Evolutionary conservation across 2,329 filamentous ascomycete genomes (phyloP), one percentile per base, ranked within the genome.

Genomic region (Pseudocercospora crystallina): DNA sequence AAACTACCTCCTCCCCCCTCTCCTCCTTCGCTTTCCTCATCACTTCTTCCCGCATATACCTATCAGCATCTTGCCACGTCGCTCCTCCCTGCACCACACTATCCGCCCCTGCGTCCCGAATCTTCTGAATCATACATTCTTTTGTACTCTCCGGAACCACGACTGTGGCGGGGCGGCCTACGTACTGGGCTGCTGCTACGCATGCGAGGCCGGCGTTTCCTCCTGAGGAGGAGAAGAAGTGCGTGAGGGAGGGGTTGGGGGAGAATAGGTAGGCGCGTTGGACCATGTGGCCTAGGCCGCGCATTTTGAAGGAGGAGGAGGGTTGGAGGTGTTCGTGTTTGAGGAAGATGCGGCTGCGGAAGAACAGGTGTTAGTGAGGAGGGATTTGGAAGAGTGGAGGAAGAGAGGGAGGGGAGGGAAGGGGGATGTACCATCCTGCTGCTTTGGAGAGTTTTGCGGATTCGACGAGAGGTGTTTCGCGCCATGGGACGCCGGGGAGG

Each of bases 251-350:
- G 7, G 38, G 34, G 13, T 42, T n/a, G 2, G 12, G 17, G 43
- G 58, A 35, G 47, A 9, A 75, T 71, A 44, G 68, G 65, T 58
- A 26, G 26, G 43, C 15, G 26, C 76, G 74, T 45, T 84, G 76
- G 67, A 90, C 84, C 66, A 87, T 79, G 69, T 87, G 81, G 43
- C 88, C 87, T 54, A 92, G 82, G 29, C 86, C 88, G 59, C 73
- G 66, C 53, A 87, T 91, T 70, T 95, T 94, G 82, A 95, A 95
- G 34, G 87, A 91, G 57, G 87, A 87, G 15, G 86, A 87, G 4
- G 89, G 90, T 65, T 95, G 90, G 47, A 90, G 80, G 66, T 87
- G 89, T 63, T 95, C 89, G 56, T 94, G 81, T 70, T 95, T 95
- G 64, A 95, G 83, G 69, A 87, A 89, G 69, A 95, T 82, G 73